Evolutionary conservation across 768 basidiomycete species (phyloP).

Genomic region (Strobilomyces confusus): DNA sequence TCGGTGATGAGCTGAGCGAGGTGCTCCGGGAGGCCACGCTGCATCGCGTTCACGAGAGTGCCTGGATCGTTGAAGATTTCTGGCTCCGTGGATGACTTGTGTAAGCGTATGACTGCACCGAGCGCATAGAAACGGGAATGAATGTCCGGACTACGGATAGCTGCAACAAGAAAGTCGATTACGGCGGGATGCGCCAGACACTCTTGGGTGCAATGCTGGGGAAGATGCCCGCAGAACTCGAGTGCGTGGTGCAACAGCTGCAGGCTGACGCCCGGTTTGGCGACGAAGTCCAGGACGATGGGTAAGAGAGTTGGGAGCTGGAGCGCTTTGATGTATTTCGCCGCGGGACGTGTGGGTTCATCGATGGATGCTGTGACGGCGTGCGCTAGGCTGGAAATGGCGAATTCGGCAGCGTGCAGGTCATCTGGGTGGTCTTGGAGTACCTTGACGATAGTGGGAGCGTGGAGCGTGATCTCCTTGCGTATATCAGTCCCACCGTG

Average conservation of each 20-base stretch:
- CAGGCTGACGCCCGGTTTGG: constrained; percentile 39
- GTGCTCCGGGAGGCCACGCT: constrained; percentile 42
- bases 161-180: constrained; percentile 51
- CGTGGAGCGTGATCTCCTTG: constrained; percentile 44
- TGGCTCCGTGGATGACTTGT: constrained; percentile 38
- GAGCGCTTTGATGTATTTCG: constrained; percentile 36
- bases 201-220: constrained; percentile 42
- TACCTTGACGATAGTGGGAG: constrained; percentile 40
- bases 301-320: constrained; percentile 44
- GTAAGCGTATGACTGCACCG: constrained; percentile 50
- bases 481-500: constrained; percentile 53
- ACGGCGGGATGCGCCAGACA: constrained; percentile 43
- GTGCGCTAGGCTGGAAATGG: constrained; percentile 51
- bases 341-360: constrained; percentile 35
- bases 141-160: constrained; percentile 53
- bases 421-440: constrained; percentile 52
- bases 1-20: constrained; percentile 43
- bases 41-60: constrained; percentile 40
- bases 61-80: constrained; percentile 50
- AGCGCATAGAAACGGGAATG: constrained; percentile 48
- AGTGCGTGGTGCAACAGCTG: constrained; percentile 51
- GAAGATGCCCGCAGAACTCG: constrained; percentile 41
- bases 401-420: constrained; percentile 44
- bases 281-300: constrained; percentile 39
- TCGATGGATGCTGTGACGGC: constrained; percentile 43